phyloP scores from a whole-genome alignment of 192 early-diverging fungal species.

The Rhizophlyctis rosea region DNA sequence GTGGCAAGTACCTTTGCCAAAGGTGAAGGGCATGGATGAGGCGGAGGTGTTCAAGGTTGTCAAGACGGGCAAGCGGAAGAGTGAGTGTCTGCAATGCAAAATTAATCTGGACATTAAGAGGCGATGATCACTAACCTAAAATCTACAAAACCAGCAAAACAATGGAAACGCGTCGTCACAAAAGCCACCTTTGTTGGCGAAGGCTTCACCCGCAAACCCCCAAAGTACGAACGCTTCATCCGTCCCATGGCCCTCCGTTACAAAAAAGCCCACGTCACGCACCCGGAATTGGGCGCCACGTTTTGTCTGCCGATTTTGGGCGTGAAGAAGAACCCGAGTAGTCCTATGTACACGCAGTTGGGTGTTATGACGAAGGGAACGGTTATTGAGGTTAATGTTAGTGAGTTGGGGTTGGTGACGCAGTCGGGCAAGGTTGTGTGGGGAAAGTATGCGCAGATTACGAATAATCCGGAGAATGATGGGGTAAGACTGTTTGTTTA shows the following conservation, averaged over 20 bases:
- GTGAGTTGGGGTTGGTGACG: slow-evolving; percentile 94
- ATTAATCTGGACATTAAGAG: background rate
- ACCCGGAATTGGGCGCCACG: slow-evolving; percentile 96
- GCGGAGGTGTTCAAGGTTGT: slow-evolving; percentile 99
- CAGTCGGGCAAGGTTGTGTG: slow-evolving; percentile 97
- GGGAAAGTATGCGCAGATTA: slow-evolving; percentile 78
- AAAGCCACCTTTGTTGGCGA: slow-evolving; percentile 99
- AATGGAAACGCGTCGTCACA: slow-evolving; percentile 98
- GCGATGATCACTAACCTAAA: background rate
- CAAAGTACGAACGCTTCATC: slow-evolving; percentile 98
- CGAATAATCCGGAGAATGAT: slow-evolving; percentile 99
- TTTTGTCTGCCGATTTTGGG: slow-evolving; percentile 95
- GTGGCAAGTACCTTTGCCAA: slow-evolving; percentile 93
- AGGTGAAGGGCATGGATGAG: slow-evolving; percentile 97
- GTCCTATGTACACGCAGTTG: slow-evolving; percentile 91
- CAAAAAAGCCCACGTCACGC: slow-evolving; percentile 99
- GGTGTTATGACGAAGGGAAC: slow-evolving; percentile 99
- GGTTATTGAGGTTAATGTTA: slow-evolving; percentile 91
- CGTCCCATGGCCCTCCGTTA: slow-evolving; percentile 95
- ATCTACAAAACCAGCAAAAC: slow-evolving; percentile 79
- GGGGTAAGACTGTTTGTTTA: slow-evolving; percentile 43
- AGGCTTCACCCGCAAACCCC: slow-evolving; percentile 98
- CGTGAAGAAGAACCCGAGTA: slow-evolving; percentile 98
- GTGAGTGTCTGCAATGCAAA: slow-evolving; percentile 20
- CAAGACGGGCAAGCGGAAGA: slow-evolving; percentile 89